phyloP scores from a whole-genome alignment of 148 eudicot genomes.

The Agrostemma githago region DNA sequence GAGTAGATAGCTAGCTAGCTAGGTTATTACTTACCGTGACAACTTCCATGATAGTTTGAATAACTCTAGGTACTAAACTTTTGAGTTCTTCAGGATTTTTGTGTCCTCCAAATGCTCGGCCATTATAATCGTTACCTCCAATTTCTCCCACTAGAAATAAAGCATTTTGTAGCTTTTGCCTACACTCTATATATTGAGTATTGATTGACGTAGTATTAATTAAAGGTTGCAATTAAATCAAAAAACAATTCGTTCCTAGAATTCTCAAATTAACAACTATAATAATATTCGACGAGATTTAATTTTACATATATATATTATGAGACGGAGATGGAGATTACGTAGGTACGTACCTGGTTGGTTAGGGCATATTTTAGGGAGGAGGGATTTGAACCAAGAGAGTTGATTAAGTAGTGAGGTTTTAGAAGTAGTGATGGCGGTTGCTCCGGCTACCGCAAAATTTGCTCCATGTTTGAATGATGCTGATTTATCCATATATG shows the following conservation, averaged over 20 bases:
- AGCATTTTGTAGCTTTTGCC: constrained; percentile 19
- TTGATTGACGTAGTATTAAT: neutral
- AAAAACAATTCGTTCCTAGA: too few relatives aligned
- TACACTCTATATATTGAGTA: constrained; percentile 19
- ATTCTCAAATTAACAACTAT: too few relatives aligned
- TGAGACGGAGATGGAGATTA: too few relatives aligned
- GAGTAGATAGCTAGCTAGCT: too few relatives aligned
- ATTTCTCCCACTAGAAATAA: constrained; percentile 30
- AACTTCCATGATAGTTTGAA: constrained; percentile 19
- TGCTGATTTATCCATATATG: constrained; percentile 19
- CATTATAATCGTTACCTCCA: constrained; percentile 29
- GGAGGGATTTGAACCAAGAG: constrained; percentile 15
- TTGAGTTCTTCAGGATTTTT: constrained; percentile 4
- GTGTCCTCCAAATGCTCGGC: neutral
- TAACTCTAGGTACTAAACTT: constrained; percentile 23
- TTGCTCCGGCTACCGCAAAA: constrained; percentile 26
- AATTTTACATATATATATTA: too few relatives aligned
- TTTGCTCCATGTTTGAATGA: constrained; percentile 25
- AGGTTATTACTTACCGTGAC: constrained; percentile 18
- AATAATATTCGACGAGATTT: too few relatives aligned
- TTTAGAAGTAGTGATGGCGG: constrained; percentile 5
- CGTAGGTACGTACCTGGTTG: constrained; percentile 3
- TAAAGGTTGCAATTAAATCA: too few relatives aligned
- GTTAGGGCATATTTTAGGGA: neutral
- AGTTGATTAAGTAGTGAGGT: constrained; percentile 19